These are phyloP conservation scores for Colletotrichum chrysophilum DNA, from an alignment of 2,329 filamentous ascomycete species.

Conservation along the genomic window DNA sequence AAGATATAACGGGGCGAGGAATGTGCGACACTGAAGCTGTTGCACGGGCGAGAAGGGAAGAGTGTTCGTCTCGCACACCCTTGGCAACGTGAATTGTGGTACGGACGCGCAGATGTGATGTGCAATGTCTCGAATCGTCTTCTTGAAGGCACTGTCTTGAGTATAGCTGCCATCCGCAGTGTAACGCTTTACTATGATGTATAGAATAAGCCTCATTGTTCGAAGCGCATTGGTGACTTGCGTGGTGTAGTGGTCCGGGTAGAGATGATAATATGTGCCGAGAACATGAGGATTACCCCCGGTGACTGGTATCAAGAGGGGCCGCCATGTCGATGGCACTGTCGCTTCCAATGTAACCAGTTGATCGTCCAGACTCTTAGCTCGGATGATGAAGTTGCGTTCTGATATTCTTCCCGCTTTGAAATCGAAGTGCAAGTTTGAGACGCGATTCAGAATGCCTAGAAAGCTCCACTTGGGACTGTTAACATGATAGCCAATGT, in stretches of 20 bases:
- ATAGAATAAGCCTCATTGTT: slow-evolving; percentile 25
- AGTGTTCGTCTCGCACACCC: neutral
- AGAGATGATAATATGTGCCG: slow-evolving; percentile 23
- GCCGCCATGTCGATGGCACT: neutral
- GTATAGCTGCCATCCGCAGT: neutral
- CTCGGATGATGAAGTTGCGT: neutral
- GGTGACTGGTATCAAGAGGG: neutral
- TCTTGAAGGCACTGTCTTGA: neutral
- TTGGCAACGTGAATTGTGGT: slow-evolving; percentile 23
- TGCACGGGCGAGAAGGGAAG: slow-evolving; percentile 24
- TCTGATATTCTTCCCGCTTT: neutral
- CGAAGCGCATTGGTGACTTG: slow-evolving; percentile 27
- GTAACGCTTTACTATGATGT: slow-evolving; percentile 1
- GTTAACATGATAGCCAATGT: slow-evolving; percentile 1
- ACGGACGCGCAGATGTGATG: slow-evolving; percentile 22
- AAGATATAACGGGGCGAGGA: slow-evolving; percentile 24
- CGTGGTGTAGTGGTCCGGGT: slow-evolving; percentile 23
- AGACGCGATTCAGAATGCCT: neutral
- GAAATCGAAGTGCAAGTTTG: neutral
- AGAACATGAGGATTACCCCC: slow-evolving; percentile 8
- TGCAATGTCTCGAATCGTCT: neutral
- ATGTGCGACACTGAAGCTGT: slow-evolving; percentile 22
- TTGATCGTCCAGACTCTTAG: neutral
- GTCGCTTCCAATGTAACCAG: neutral
- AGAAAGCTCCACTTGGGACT: neutral